These are phyloP conservation scores for Elsinoe batatas DNA, from an alignment of 2,329 filamentous ascomycete genomes.

Conservation along the genomic window DNA sequence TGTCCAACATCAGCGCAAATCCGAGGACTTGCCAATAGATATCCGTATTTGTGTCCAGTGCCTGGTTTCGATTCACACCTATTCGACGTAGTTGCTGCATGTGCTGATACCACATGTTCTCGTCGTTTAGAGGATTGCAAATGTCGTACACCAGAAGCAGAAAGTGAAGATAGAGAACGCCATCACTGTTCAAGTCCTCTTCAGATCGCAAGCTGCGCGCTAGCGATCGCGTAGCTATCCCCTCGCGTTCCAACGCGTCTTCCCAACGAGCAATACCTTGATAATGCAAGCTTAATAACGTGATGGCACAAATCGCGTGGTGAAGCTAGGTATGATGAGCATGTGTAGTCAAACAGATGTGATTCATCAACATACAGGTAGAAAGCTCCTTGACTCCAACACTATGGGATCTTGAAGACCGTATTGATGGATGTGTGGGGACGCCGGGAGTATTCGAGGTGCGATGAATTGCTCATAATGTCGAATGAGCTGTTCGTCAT, in stretches of 20 bases:
- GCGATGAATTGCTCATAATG: conserved; percentile 17
- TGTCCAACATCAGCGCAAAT: conserved; percentile 45
- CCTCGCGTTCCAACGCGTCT: conserved; percentile 45
- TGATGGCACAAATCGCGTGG: conserved; percentile 50
- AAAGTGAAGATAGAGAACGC: conserved; percentile 48
- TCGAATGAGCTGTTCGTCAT: conserved; percentile 16
- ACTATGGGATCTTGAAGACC: conserved; percentile 15
- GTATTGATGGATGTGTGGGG: conserved; percentile 7
- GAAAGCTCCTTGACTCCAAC: conserved; percentile 38
- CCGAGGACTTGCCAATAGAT: conserved; percentile 44
- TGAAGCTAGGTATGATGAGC: conserved; percentile 35
- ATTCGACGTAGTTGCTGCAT: conserved; percentile 44
- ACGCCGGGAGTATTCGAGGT: conserved; percentile 15
- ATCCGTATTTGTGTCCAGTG: conserved; percentile 29
- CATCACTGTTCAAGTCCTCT: conserved; percentile 46
- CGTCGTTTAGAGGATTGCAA: conserved; percentile 33
- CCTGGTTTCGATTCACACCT: conserved; percentile 37
- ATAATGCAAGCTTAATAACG: conserved; percentile 42
- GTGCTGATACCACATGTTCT: conserved; percentile 46
- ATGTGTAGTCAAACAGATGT: background rate
- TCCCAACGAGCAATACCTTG: conserved; percentile 36
- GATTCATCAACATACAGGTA: conserved; percentile 35
- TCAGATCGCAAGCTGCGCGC: conserved; percentile 35
- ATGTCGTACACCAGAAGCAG: conserved; percentile 49
- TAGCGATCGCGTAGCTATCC: conserved; percentile 35